These are phyloP conservation scores for Oleoguttula mirabilis DNA, from an alignment of 495 filamentous ascomycete species.

Conservation along the genomic window DNA sequence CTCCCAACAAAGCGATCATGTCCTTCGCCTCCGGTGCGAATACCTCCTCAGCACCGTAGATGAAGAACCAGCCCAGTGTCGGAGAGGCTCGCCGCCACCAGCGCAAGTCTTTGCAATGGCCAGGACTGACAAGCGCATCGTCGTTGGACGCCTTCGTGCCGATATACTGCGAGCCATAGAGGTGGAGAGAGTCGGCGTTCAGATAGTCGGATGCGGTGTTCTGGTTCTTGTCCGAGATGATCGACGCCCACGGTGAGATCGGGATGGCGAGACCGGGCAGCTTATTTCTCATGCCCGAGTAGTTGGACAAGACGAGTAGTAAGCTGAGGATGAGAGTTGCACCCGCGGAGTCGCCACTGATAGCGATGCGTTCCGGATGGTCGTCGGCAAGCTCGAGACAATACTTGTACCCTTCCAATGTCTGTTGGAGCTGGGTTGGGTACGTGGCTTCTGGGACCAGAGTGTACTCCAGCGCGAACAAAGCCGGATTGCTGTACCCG, in stretches of 20 bases:
- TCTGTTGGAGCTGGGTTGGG: slow-evolving; percentile 56
- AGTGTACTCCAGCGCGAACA: slow-evolving; percentile 69
- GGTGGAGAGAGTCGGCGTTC: slow-evolving; percentile 40
- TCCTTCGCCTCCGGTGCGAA: slow-evolving; percentile 50
- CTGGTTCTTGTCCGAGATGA: slow-evolving; percentile 42
- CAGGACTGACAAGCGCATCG: slow-evolving; percentile 54
- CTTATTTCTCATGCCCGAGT: slow-evolving; percentile 33
- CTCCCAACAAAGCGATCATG: slow-evolving; percentile 38
- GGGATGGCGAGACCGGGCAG: slow-evolving; percentile 47
- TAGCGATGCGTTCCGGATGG: slow-evolving; percentile 45
- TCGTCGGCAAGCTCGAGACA: slow-evolving; percentile 39
- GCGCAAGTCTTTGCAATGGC: slow-evolving; percentile 46
- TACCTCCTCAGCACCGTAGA: slow-evolving; percentile 61
- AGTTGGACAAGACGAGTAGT: slow-evolving; percentile 44
- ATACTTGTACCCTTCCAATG: slow-evolving; percentile 52
- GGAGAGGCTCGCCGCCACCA: slow-evolving; percentile 54
- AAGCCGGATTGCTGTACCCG: slow-evolving; percentile 57
- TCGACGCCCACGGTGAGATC: slow-evolving; percentile 43
- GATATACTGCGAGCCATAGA: slow-evolving; percentile 54
- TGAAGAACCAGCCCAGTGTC: slow-evolving; percentile 44
- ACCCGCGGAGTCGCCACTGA: slow-evolving; percentile 65
- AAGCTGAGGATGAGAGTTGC: slow-evolving; percentile 55
- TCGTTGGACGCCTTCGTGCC: slow-evolving; percentile 34
- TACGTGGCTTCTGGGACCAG: slow-evolving; percentile 62
- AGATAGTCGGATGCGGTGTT: slow-evolving; percentile 54